Percentiles rank a stretch among this genome's conserved stretches.
Evolutionary conservation across 1,284 basidiomycete genomes (phyloP).

Genomic region (Leccinum subatratum): DNA sequence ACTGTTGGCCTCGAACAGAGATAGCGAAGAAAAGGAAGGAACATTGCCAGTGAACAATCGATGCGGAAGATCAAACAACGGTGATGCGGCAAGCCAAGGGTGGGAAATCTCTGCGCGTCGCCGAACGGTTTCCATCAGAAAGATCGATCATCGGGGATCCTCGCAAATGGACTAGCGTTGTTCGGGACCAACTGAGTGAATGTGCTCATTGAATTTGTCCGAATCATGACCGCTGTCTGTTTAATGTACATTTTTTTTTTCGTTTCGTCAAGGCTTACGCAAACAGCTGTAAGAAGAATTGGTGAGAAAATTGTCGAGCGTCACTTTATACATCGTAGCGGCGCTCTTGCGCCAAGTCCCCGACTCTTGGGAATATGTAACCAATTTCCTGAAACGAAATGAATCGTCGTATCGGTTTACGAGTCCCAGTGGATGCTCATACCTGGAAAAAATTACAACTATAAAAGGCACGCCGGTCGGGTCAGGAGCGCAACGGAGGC

Average conservation of each 20-base stretch:
- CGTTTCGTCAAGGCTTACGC: too few species aligned
- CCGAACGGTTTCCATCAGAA: conserved; percentile 31
- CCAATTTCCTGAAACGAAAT: too few species aligned
- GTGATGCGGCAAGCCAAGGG: conserved; percentile 16
- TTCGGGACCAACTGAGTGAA: conserved; percentile 10
- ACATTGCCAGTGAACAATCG: conserved; percentile 4
- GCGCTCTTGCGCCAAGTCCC: too few species aligned
- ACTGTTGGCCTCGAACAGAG: not conserved
- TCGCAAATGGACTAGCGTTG: conserved; percentile 20
- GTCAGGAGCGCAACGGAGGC: too few species aligned
- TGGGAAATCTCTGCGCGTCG: conserved; percentile 4
- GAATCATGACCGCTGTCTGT: conserved; percentile 3
- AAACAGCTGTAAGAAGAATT: too few species aligned
- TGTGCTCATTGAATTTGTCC: conserved; percentile 3
- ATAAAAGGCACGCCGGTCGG: too few species aligned
- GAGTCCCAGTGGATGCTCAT: too few species aligned
- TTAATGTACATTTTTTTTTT: conserved; percentile 6
- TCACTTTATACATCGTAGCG: too few species aligned
- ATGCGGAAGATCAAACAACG: conserved; percentile 19
- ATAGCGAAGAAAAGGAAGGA: conserved; percentile 6
- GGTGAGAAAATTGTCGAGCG: too few species aligned
- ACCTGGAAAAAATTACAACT: too few species aligned
- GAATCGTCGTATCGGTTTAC: too few species aligned
- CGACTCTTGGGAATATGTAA: too few species aligned
- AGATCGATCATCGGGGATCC: conserved; percentile 24